Base-by-base conservation (phyloP, 1,139 yeast species). In the Protomyces lactucae-debilis region DNA sequence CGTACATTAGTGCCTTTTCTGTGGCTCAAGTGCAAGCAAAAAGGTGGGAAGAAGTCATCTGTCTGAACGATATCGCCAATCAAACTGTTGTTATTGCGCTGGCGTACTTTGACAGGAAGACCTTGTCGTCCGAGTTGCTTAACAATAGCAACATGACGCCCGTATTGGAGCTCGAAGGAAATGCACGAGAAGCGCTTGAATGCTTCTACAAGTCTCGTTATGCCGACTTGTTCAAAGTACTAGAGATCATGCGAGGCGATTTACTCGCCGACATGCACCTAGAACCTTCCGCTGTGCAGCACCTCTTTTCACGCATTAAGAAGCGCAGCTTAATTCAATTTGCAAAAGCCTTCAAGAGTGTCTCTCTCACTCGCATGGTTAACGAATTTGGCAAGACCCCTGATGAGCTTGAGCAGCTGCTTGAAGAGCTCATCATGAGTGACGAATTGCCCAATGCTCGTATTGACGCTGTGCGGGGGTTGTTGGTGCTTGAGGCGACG, bases 231-330 rank as follows among this genome's bases (percentile, higher is more conserved):
- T 64, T 66, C 55, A 64, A 39, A 12, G 52, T 57, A 10, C 53
- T 69, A 10, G 67, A 66, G 25, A 36, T 46, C 14, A 59, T 65
- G 32, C 61, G 57, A 51, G 46, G 43, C 32, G 68, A 67, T 43
- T 60, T 68, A 60, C 16, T 64, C 57, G 69, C 69, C 46, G 70
- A 69, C 48, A 57, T 68, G 5, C 68, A 67, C 65, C 61, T 69
- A 12, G 55, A 66, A 1, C 67, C 65, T 37, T 4, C 6, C 32
- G 69, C 67, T 45, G 67, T 66, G 21, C 57, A 53, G 23, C 36
- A 43, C 32, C 53, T 69, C 25, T 66, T 61, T 61, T 53, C 43
- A 9, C 43, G 45, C 52, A 69, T 69, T 51, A 55, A 67, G 18
- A 68, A 69, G 52, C 66, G 67, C 32, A 66, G 68, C 57, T 60